phyloP scores from a whole-genome alignment of 306 rosid genomes.

The Chamaecrista fasciculata region DNA sequence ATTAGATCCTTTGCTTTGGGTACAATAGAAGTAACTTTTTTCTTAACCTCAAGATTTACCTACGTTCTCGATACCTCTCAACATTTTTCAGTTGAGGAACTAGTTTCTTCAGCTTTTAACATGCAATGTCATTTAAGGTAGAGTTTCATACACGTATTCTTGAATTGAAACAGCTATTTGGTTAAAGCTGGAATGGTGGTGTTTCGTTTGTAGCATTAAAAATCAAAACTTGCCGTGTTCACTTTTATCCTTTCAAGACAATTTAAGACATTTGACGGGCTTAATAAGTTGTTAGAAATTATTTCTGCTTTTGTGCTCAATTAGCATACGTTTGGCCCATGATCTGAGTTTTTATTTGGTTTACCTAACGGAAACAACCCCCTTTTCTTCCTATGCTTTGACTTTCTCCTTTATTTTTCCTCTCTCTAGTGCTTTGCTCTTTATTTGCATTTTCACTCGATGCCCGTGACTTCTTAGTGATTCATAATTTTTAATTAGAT shows the following conservation, averaged over 20 bases:
- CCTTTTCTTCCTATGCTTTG: neutral
- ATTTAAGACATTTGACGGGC: neutral
- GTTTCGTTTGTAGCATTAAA: neutral
- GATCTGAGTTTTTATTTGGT: constrained; percentile 11
- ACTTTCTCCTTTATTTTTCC: neutral
- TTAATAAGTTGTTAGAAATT: constrained; percentile 2
- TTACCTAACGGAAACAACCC: neutral
- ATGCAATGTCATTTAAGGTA: constrained; percentile 2
- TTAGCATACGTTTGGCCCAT: constrained; percentile 2
- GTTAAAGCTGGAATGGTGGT: neutral
- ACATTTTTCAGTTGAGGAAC: neutral
- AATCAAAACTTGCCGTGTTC: constrained; percentile 4
- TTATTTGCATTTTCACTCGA: constrained; percentile 2
- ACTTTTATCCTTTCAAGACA: constrained; percentile 12
- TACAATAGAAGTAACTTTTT: neutral
- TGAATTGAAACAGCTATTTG: neutral
- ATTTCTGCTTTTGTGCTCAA: neutral
- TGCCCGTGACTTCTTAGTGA: neutral
- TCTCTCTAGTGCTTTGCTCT: neutral
- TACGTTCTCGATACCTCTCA: neutral
- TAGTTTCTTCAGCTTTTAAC: constrained; percentile 2
- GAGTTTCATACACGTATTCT: neutral
- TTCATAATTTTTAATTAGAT: neutral
- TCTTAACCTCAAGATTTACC: neutral
- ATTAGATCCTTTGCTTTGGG: neutral